Conservation (phyloP, 2,329 filamentous ascomycete species). For the Leptographium radiaticola region DNA sequence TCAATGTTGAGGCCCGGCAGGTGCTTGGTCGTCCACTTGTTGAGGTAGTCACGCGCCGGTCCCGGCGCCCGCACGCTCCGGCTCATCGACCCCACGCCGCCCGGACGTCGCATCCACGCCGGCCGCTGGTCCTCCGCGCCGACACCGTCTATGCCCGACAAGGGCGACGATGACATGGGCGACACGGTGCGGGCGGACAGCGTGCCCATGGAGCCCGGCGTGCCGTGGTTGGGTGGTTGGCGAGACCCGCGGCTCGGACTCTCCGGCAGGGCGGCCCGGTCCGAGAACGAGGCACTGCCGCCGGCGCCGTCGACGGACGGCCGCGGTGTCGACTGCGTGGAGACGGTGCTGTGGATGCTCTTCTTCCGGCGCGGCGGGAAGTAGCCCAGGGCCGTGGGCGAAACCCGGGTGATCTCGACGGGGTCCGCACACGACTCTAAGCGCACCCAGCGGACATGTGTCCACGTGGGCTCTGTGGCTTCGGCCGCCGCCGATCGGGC, state of each 20-base stretch:
- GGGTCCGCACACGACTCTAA: slow-evolving; percentile 57
- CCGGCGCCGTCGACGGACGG: slow-evolving; percentile 42
- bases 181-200: slow-evolving; percentile 17
- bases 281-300: slow-evolving; percentile 13
- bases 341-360: slow-evolving; percentile 50
- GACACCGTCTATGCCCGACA: slow-evolving; percentile 16
- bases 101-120: slow-evolving; percentile 65
- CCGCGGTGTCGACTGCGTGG: slow-evolving; percentile 53
- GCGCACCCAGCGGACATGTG: slow-evolving; percentile 79
- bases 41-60: slow-evolving; percentile 72
- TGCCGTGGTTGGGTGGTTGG: slow-evolving; percentile 23
- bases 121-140: slow-evolving; percentile 25
- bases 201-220: slow-evolving; percentile 20
- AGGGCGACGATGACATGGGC: slow-evolving; percentile 17
- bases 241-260: slow-evolving; percentile 24
- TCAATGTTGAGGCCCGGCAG: slow-evolving; percentile 67
- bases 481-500: not conserved
- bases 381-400: slow-evolving; percentile 70
- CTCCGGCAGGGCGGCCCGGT: slow-evolving; percentile 15
- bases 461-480: slow-evolving; percentile 57
- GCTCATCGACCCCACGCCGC: slow-evolving; percentile 74
- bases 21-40: slow-evolving; percentile 72
- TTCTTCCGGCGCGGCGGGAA: slow-evolving; percentile 87
- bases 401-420: slow-evolving; percentile 75
- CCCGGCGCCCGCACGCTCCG: slow-evolving; percentile 61